phyloP scores from a whole-genome alignment of 2,329 filamentous ascomycete species.

The Clarireedia sp. region DNA sequence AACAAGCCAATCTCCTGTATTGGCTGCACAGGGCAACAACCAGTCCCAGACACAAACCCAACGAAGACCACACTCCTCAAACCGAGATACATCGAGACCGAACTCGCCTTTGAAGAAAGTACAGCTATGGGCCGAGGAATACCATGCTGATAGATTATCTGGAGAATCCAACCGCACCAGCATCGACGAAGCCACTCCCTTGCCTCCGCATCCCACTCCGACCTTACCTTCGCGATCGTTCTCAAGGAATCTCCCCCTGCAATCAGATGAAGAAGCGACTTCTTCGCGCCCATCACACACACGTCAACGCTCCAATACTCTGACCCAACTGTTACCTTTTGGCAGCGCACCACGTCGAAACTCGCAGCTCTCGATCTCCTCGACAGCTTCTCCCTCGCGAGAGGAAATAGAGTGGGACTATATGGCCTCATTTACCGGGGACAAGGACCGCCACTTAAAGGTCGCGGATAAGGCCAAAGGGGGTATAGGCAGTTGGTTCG shows the following conservation, averaged over 20 bases:
- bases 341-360: slow-evolving; percentile 12
- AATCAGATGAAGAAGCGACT: slow-evolving; percentile 13
- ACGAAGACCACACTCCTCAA: slow-evolving; percentile 10
- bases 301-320: slow-evolving; percentile 16
- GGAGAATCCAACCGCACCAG: slow-evolving; percentile 6
- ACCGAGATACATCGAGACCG: slow-evolving; percentile 13
- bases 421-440: slow-evolving; percentile 26
- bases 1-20: slow-evolving; percentile 3
- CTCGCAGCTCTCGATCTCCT: slow-evolving; percentile 13
- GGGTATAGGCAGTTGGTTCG: slow-evolving; percentile 25
- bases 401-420: slow-evolving; percentile 17
- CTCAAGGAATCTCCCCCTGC: slow-evolving; percentile 9
- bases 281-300: slow-evolving; percentile 14
- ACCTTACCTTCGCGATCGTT: slow-evolving; percentile 3
- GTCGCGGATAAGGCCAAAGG: slow-evolving; percentile 22
- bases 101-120: slow-evolving; percentile 15
- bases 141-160: slow-evolving; percentile 16
- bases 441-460: slow-evolving; percentile 20
- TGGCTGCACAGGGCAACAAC: slow-evolving; percentile 7
- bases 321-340: slow-evolving; percentile 22
- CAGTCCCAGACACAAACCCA: slow-evolving; percentile 2
- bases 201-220: slow-evolving; percentile 10
- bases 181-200: slow-evolving; percentile 8
- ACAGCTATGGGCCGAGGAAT: slow-evolving; percentile 22
- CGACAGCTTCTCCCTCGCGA: slow-evolving; percentile 5